phyloP scores from a whole-genome alignment of 2,329 filamentous ascomycete genomes.

The Sarocladium kiliense region DNA sequence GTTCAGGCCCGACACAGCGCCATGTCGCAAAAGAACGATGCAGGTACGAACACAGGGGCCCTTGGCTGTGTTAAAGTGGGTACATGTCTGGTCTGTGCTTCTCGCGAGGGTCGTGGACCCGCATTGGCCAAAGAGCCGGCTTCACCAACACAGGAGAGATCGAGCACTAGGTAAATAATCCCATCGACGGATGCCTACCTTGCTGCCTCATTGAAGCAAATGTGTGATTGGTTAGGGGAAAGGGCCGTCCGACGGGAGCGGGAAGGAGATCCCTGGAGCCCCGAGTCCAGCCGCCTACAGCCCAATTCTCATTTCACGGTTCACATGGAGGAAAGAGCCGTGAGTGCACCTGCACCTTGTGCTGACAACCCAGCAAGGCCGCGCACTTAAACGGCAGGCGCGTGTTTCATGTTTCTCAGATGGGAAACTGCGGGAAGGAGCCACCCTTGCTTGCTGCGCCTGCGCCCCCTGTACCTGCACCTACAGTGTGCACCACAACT shows the following conservation, averaged over 20 bases:
- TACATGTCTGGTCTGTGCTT: not conserved
- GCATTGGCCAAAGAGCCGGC: not conserved
- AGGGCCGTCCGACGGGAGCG: no score
- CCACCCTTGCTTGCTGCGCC: not conserved
- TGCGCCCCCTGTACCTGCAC: not conserved
- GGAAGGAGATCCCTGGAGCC: no score
- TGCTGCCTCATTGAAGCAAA: no score
- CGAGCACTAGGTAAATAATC: not conserved
- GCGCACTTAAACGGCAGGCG: constrained; percentile 4
- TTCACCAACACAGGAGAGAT: not conserved
- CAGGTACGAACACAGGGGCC: not conserved
- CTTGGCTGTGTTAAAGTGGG: not conserved
- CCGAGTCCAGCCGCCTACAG: no score
- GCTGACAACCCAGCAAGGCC: no score
- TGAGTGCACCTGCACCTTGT: no score
- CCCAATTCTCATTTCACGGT: no score
- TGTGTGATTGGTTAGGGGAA: no score
- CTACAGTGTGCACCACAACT: no score
- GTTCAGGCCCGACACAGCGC: no score
- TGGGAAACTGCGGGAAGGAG: constrained; percentile 4
- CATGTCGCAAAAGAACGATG: not conserved
- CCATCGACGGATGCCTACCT: not conserved
- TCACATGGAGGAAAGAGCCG: no score
- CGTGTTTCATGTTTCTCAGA: constrained; percentile 8
- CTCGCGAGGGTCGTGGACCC: not conserved